Conservation (phyloP, 345 rosid genomes). For the Corymbia maculata region DNA sequence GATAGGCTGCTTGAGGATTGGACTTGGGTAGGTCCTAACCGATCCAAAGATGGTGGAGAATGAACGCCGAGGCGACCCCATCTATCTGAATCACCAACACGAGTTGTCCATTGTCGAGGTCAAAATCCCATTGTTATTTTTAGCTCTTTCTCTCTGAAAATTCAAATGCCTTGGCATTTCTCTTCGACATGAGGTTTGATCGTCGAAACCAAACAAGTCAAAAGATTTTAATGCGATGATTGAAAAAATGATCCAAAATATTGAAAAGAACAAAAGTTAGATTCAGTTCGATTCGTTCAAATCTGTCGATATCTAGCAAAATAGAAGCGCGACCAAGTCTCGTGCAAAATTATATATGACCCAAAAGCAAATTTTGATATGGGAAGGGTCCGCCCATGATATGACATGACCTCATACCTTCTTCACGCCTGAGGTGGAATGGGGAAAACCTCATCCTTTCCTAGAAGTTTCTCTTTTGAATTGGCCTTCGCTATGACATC, state of each 20-base stretch:
- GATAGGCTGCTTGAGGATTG: not conserved
- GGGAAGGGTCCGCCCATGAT: not conserved
- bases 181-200: not conserved
- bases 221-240: not conserved
- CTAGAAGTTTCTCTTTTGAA: not conserved
- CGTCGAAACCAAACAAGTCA: accelerated
- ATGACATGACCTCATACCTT: not conserved
- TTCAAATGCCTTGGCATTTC: not conserved
- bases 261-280: not conserved
- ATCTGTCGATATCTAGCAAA: not conserved
- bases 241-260: accelerated
- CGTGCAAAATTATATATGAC: not conserved
- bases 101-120: not conserved
- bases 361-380: not conserved
- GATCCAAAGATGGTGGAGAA: not conserved
- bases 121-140: not conserved
- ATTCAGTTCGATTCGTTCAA: not conserved
- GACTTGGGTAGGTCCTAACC: not conserved
- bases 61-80: not conserved
- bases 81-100: not conserved
- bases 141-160: not conserved
- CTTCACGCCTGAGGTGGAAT: not conserved
- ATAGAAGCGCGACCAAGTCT: not conserved
- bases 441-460: not conserved
- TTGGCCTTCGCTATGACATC: not conserved